Evolutionary conservation across 768 basidiomycete genomes (phyloP).

Genomic region (Tulasnella sp.): DNA sequence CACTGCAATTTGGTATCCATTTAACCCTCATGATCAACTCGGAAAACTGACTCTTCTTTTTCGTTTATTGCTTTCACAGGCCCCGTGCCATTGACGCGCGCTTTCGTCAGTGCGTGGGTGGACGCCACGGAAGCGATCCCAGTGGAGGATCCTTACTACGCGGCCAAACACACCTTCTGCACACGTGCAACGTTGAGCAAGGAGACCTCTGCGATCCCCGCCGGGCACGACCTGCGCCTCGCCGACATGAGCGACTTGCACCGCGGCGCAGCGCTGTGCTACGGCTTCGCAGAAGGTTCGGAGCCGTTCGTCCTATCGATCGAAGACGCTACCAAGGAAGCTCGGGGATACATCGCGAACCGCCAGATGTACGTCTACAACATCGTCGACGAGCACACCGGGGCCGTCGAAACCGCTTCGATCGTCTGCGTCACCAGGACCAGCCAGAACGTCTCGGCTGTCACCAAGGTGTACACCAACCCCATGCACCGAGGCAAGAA

Average conservation of each 20-base stretch:
- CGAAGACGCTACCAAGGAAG: conserved; percentile 50
- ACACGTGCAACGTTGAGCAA: conserved; percentile 42
- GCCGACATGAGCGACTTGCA: conserved; percentile 43
- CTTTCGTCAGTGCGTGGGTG: conserved; percentile 52
- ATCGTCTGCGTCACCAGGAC: conserved; percentile 68
- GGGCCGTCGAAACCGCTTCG: conserved; percentile 45
- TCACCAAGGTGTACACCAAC: conserved; percentile 69
- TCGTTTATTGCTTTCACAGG: too few relatives aligned
- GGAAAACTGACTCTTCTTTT: too few relatives aligned
- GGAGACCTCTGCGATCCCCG: conserved; percentile 32
- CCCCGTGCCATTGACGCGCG: conserved; percentile 43
- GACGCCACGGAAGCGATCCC: conserved; percentile 42
- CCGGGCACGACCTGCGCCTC: conserved; percentile 43
- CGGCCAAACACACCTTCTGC: conserved; percentile 55
- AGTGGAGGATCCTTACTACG: conserved; percentile 53
- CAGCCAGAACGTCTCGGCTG: conserved; percentile 49
- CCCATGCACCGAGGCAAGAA: conserved; percentile 49
- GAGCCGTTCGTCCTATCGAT: conserved; percentile 50
- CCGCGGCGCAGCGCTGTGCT: conserved; percentile 48
- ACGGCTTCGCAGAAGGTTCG: conserved; percentile 53
- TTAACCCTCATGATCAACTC: neutral
- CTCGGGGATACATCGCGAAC: conserved; percentile 45
- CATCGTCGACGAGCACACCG: conserved; percentile 33
- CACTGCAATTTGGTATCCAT: neutral
- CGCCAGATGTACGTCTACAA: conserved; percentile 59